phyloP scores from a whole-genome alignment of 371 early-diverging fungal genomes.

The Lichtheimia ornata region DNA sequence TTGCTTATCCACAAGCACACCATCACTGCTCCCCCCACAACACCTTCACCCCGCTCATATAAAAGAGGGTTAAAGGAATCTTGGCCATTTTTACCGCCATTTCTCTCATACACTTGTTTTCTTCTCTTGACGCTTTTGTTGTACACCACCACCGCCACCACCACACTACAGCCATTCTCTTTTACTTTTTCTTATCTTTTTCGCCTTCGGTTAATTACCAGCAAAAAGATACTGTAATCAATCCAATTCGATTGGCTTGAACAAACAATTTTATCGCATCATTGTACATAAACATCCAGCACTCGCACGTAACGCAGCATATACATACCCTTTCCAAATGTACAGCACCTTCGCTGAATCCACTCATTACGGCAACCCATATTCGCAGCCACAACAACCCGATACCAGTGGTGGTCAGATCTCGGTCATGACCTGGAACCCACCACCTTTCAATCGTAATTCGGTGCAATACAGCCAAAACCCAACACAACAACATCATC shows the following conservation, averaged over 20 bases:
- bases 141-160: too few relatives aligned
- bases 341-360: constrained; percentile 1
- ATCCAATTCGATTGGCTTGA: not conserved
- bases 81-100: constrained; percentile 5
- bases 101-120: not conserved
- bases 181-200: too few relatives aligned
- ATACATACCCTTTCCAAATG: not conserved
- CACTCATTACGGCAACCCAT: not conserved
- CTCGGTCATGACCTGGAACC: constrained; percentile 24
- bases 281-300: constrained; percentile 1
- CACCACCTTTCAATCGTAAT: not conserved
- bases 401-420: constrained; percentile 11
- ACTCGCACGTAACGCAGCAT: not conserved
- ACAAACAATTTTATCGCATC: constrained; percentile 1
- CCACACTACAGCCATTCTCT: too few relatives aligned
- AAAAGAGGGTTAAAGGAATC: constrained; percentile 1
- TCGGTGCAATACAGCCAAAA: not conserved
- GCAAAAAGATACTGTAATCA: not conserved
- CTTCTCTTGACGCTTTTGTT: not conserved
- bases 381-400: not conserved
- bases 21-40: too few relatives aligned
- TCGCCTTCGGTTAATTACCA: too few relatives aligned
- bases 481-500: not conserved
- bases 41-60: too few relatives aligned
- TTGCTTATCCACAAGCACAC: too few relatives aligned